These are phyloP conservation scores for Stephania japonica DNA, from an alignment of 164 flowering plant genomes.

Conservation along the genomic window DNA sequence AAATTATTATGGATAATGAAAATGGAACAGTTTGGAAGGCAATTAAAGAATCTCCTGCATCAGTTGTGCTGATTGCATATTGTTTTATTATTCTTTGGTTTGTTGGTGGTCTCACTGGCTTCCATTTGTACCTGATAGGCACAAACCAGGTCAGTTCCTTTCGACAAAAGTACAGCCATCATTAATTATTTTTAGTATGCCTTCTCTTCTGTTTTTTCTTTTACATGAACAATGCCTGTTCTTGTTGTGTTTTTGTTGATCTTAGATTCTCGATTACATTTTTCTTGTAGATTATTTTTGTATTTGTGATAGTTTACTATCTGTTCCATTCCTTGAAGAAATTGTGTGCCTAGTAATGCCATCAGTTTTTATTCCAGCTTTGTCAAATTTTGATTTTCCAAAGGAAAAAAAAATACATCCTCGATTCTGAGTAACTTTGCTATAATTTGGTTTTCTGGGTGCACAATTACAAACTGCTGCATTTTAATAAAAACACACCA, in stretches of 20 bases:
- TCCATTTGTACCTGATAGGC: slow-evolving; percentile 83
- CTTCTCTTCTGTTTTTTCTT: neutral
- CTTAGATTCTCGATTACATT: too few species aligned
- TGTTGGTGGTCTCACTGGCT: slow-evolving; percentile 95
- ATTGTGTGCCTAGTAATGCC: neutral
- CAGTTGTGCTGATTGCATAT: slow-evolving; percentile 79
- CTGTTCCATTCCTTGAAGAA: neutral
- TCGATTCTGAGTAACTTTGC: neutral
- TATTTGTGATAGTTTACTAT: neutral
- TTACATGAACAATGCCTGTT: neutral
- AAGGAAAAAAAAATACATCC: neutral
- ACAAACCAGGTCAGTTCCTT: slow-evolving; percentile 73
- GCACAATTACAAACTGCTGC: neutral
- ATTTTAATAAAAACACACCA: neutral
- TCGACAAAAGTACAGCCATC: neutral
- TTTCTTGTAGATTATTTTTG: neutral
- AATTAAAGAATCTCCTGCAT: slow-evolving; percentile 81
- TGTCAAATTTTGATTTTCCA: neutral
- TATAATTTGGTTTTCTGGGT: neutral
- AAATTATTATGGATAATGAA: slow-evolving; percentile 68
- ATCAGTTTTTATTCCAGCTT: neutral
- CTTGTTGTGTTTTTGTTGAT: neutral
- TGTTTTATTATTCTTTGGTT: slow-evolving; percentile 86
- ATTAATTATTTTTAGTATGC: neutral
- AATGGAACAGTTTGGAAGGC: slow-evolving; percentile 75